A percentile compares a stretch with the other conserved stretches of the same genome.
Conservation (phyloP, 2,329 filamentous ascomycete species). For the Neofusicoccum laricinum region DNA sequence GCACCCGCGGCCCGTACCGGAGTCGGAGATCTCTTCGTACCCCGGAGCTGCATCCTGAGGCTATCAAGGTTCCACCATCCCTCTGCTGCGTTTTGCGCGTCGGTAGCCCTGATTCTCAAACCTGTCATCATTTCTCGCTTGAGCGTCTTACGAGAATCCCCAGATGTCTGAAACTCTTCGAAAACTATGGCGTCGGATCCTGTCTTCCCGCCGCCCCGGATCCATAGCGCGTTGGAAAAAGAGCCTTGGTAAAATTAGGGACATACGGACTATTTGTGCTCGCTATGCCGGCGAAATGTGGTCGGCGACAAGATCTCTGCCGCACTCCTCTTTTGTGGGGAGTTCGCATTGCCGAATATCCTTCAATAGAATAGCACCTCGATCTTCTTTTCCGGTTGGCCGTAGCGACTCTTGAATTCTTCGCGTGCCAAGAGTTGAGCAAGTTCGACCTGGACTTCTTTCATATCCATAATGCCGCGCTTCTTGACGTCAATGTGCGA, state of each 20-base stretch:
- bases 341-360: background rate
- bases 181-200: constrained; percentile 7
- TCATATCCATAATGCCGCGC: constrained; percentile 90
- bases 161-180: constrained; percentile 10
- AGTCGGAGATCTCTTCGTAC: background rate
- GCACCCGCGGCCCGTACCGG: constrained; percentile 3
- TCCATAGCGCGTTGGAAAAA: background rate
- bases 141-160: constrained; percentile 2
- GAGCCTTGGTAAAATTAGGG: background rate
- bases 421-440: constrained; percentile 68
- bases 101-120: constrained; percentile 2
- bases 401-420: constrained; percentile 70
- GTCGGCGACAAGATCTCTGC: background rate
- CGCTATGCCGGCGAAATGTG: background rate
- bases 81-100: constrained; percentile 4
- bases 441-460: constrained; percentile 81
- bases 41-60: background rate
- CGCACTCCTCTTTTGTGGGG: background rate
- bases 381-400: constrained; percentile 19
- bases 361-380: constrained; percentile 19
- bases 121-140: background rate
- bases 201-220: background rate
- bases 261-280: background rate
- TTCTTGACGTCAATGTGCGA: constrained; percentile 96
- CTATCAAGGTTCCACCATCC: background rate